Percentiles rank a stretch among this genome's conserved stretches.
Conservation (phyloP, 768 basidiomycete genomes). For the Pleurotus tuber-regium region DNA sequence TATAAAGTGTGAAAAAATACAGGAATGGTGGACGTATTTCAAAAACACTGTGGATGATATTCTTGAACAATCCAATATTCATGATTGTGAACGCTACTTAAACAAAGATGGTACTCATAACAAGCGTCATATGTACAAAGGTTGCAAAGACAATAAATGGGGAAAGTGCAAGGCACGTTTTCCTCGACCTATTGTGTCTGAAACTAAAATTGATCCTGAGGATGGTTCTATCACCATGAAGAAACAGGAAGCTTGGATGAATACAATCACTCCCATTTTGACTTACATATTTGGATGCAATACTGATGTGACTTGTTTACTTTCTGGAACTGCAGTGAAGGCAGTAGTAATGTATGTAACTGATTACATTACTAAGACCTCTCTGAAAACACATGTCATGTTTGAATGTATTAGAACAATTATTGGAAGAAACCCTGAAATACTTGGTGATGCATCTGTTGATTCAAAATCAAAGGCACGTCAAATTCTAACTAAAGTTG, state of each 20-base stretch:
- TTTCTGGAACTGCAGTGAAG: conserved; percentile 32
- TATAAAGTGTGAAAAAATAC: conserved; percentile 15
- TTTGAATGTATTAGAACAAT: conserved; percentile 12
- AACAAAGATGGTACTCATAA: conserved; percentile 16
- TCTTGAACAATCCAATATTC: conserved; percentile 24
- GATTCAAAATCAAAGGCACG: conserved; percentile 17
- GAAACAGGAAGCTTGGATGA: conserved; percentile 29
- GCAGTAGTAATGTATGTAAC: conserved; percentile 31
- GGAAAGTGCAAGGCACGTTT: conserved; percentile 25
- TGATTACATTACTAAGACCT: conserved; percentile 27
- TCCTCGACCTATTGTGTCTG: conserved; percentile 16
- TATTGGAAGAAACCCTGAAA: conserved; percentile 15
- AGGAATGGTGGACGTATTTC: conserved; percentile 17
- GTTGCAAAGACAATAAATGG: not conserved
- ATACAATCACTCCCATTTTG: conserved; percentile 22
- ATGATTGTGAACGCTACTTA: conserved; percentile 18
- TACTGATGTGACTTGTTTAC: conserved; percentile 27
- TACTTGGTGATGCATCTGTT: not conserved
- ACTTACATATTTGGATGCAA: conserved; percentile 30
- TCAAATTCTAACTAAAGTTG: conserved; percentile 23
- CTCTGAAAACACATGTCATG: conserved; percentile 29
- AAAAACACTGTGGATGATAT: conserved; percentile 25
- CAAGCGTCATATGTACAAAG: conserved; percentile 2
- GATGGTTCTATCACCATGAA: conserved; percentile 24
- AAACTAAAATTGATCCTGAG: conserved; percentile 21